Evolutionary conservation across 176 grass and related monocot species (phyloP).

Genomic region (sorghum (Sorghum bicolor)): Sorghum_bicolor_NCBIv3 NC_012872.2:8073001-8073500

Average conservation of each 20-base stretch:
- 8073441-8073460: conserved; percentile 98
- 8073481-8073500: conserved; percentile 80
- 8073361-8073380: neutral
- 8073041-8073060: neutral
- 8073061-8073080: conserved; percentile 5
- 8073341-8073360: conserved; percentile 18
- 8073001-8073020: conserved; percentile 84
- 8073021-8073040: conserved; percentile 28
- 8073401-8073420: conserved; percentile 32
- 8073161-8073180: neutral
- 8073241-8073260: neutral
- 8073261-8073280: neutral
- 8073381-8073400: conserved; percentile 9
- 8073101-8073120: neutral
- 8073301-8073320: neutral
- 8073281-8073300: conserved; percentile 9
- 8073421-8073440: conserved; percentile 72
- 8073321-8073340: neutral
- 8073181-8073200: neutral
- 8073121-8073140: neutral
- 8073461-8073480: conserved; percentile 97
- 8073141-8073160: neutral
- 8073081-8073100: conserved; percentile 3
- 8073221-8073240: neutral
- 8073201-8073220: neutral